These are phyloP conservation scores for Diaporthe capsici DNA, from an alignment of 2,329 filamentous ascomycete genomes.

Conservation along the genomic window DNA sequence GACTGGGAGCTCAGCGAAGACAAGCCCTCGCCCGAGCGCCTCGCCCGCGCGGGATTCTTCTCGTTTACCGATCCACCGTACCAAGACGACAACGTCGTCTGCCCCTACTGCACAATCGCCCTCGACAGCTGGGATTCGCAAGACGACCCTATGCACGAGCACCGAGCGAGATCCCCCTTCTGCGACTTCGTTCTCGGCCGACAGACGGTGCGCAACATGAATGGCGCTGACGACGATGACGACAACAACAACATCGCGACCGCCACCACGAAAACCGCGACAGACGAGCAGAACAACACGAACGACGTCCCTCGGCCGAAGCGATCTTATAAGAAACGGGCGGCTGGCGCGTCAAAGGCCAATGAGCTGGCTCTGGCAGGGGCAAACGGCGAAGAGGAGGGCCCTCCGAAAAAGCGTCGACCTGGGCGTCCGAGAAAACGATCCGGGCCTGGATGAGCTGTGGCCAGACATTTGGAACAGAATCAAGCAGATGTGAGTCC, in stretches of 20 bases:
- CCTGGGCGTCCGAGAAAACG: background rate
- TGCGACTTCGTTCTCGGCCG: conserved; percentile 9
- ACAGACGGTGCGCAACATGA: background rate
- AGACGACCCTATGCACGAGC: conserved; percentile 16
- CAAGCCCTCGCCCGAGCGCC: conserved; percentile 27
- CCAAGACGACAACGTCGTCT: conserved; percentile 17
- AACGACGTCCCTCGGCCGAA: background rate
- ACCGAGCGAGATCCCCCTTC: background rate
- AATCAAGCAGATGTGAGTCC: background rate
- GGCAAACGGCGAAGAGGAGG: background rate
- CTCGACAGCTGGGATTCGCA: conserved; percentile 14
- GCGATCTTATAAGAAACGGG: background rate
- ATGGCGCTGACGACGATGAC: background rate
- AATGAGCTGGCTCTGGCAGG: background rate
- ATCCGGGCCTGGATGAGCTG: background rate
- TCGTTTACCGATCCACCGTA: background rate
- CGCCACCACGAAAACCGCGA: no score
- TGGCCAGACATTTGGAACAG: background rate
- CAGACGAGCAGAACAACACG: background rate
- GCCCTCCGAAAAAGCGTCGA: background rate
- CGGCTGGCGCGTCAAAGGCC: background rate
- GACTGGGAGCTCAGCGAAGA: conserved; percentile 10
- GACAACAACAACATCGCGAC: no score
- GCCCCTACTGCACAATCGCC: conserved; percentile 14
- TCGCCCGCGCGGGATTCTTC: conserved; percentile 36